Evolutionary conservation across 805 yeast genomes (phyloP).

Genomic region (Metschnikowia corniflorae): DNA sequence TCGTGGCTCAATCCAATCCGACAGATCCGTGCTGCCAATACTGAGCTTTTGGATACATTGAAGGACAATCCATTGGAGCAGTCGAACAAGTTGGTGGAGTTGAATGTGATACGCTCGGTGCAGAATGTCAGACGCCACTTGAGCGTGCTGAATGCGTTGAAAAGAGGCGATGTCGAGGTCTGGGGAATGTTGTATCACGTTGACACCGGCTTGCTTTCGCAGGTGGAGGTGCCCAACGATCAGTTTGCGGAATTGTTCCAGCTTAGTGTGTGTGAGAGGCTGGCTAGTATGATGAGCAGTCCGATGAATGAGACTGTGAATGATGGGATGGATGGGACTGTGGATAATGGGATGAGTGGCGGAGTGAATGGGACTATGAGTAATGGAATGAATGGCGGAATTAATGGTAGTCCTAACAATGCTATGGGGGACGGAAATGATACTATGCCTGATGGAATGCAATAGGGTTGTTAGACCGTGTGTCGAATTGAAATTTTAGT

Average conservation of each 20-base stretch:
- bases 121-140: slow-evolving; percentile 20
- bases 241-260: slow-evolving; percentile 43
- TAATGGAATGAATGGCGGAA: too few species aligned
- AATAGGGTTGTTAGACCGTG: too few species aligned
- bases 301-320: too few species aligned
- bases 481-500: too few species aligned
- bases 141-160: slow-evolving; percentile 19
- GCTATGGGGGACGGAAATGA: too few species aligned
- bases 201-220: slow-evolving; percentile 18
- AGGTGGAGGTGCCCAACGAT: slow-evolving; percentile 32
- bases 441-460: too few species aligned
- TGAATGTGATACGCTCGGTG: slow-evolving; percentile 19
- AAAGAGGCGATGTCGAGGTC: slow-evolving; percentile 21
- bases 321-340: too few species aligned
- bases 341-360: too few species aligned
- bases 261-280: too few species aligned
- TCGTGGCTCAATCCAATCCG: slow-evolving; percentile 22
- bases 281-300: too few species aligned
- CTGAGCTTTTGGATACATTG: slow-evolving; percentile 15
- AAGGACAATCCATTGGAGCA: slow-evolving; percentile 16
- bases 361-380: too few species aligned
- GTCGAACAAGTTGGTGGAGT: slow-evolving; percentile 20
- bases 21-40: slow-evolving; percentile 21
- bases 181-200: slow-evolving; percentile 23
- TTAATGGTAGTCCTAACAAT: too few species aligned